Conservation (phyloP, 2,329 filamentous ascomycete species). For the Diplodia intermedia region DNA sequence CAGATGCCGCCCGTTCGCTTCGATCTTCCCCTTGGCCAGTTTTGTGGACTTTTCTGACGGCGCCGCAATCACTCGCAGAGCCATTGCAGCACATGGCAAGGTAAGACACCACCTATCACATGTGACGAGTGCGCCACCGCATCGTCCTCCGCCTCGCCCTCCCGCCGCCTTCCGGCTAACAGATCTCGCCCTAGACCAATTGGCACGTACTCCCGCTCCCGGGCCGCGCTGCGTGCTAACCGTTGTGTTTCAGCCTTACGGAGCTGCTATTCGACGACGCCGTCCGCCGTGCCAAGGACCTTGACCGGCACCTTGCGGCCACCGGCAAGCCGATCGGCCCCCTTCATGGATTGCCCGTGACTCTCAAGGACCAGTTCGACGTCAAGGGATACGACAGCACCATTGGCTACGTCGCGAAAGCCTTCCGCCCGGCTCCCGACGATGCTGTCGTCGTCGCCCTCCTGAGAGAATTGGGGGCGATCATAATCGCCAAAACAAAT, state of each 20-base stretch:
- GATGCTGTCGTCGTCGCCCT: slow-evolving; percentile 60
- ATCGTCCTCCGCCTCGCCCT: background rate
- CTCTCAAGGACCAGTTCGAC: slow-evolving; percentile 59
- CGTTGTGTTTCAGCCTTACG: slow-evolving; percentile 41
- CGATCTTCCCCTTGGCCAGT: slow-evolving; percentile 18
- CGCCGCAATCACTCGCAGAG: slow-evolving; percentile 19
- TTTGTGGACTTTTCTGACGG: slow-evolving; percentile 12
- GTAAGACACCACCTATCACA: background rate
- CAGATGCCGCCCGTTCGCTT: slow-evolving; percentile 2
- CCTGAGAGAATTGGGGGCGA: slow-evolving; percentile 57
- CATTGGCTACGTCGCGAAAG: slow-evolving; percentile 68
- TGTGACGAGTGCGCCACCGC: too few relatives aligned
- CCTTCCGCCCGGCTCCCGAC: slow-evolving; percentile 55
- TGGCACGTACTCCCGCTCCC: slow-evolving; percentile 30
- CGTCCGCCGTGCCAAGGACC: slow-evolving; percentile 50
- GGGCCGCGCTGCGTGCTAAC: slow-evolving; percentile 23
- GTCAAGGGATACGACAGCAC: slow-evolving; percentile 55
- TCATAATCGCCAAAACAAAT: slow-evolving; percentile 62
- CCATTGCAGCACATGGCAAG: slow-evolving; percentile 23
- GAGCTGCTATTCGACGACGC: slow-evolving; percentile 55
- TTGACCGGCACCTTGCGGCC: slow-evolving; percentile 51
- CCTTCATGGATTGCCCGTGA: slow-evolving; percentile 57
- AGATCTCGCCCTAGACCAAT: slow-evolving; percentile 25
- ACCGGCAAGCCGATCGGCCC: slow-evolving; percentile 51
- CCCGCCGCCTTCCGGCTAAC: slow-evolving; percentile 23